A percentile compares a stretch with the other conserved stretches of the same genome.
phyloP scores from a whole-genome alignment of 1,284 basidiomycete species.

The Paramarasmius palmivorus region DNA sequence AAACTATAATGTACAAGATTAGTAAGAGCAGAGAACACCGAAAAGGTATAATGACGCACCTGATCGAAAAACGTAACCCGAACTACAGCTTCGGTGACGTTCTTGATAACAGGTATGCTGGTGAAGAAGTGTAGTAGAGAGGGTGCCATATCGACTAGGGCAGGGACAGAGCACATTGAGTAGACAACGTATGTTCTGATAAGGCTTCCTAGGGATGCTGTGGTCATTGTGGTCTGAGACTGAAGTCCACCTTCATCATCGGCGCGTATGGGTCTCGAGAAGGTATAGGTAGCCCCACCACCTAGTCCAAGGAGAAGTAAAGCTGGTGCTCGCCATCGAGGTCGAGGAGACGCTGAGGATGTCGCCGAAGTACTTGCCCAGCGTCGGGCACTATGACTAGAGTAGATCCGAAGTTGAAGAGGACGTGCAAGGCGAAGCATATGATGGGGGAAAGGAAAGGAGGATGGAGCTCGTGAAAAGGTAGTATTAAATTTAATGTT shows the following conservation, averaged over 20 bases:
- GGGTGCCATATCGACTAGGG: slow-evolving; percentile 79
- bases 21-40: neutral
- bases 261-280: neutral
- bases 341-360: too few relatives aligned
- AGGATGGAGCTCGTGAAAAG: too few relatives aligned
- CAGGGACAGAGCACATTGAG: slow-evolving; percentile 76
- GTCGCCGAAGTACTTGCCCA: too few relatives aligned
- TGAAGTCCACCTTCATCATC: too few relatives aligned
- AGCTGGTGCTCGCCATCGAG: too few relatives aligned
- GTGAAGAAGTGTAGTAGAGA: slow-evolving; percentile 62
- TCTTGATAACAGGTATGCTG: slow-evolving; percentile 66
- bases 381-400: too few relatives aligned
- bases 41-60: slow-evolving; percentile 37
- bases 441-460: too few relatives aligned
- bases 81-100: slow-evolving; percentile 71
- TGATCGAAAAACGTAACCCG: slow-evolving; percentile 86
- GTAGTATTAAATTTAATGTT: too few relatives aligned
- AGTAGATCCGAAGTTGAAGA: too few relatives aligned
- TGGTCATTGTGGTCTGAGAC: neutral
- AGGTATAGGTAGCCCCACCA: neutral
- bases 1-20: slow-evolving; percentile 53
- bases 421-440: too few relatives aligned
- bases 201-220: slow-evolving; percentile 29
- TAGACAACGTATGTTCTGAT: slow-evolving; percentile 80
- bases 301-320: neutral